These are phyloP conservation scores for Rhinocladiella mackenziei DNA, from an alignment of 2,329 filamentous ascomycete species.

Conservation along the genomic window DNA sequence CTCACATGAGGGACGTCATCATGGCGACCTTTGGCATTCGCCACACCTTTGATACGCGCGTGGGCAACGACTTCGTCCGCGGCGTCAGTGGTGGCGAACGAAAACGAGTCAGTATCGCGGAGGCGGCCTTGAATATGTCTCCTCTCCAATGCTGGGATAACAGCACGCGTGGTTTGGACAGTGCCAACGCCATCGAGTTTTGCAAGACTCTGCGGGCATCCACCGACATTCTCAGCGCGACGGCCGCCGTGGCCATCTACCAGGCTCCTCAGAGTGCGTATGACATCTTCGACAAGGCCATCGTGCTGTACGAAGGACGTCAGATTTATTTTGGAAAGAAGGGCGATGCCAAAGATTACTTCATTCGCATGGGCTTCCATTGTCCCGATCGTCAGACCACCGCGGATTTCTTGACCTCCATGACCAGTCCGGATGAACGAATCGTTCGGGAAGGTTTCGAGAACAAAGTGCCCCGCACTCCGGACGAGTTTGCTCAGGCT, in stretches of 20 bases:
- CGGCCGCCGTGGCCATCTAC: constrained; percentile 58
- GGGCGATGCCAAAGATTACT: constrained; percentile 58
- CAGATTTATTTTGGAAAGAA: constrained; percentile 73
- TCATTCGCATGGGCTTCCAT: constrained; percentile 65
- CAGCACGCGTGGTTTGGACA: constrained; percentile 51
- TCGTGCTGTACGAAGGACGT: constrained; percentile 70
- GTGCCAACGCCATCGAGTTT: constrained; percentile 57
- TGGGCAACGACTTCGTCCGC: constrained; percentile 56
- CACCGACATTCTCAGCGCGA: constrained; percentile 48
- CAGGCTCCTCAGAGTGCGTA: constrained; percentile 50
- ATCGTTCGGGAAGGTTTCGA: constrained; percentile 58
- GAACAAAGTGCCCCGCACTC: constrained; percentile 59
- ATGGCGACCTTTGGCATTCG: constrained; percentile 51
- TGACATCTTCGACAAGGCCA: constrained; percentile 68
- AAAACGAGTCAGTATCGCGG: constrained; percentile 60
- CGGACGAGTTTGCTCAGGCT: constrained; percentile 61
- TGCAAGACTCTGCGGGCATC: constrained; percentile 50
- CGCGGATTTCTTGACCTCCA: constrained; percentile 66
- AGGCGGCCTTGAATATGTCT: constrained; percentile 46
- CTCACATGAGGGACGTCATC: constrained; percentile 44
- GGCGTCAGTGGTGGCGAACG: constrained; percentile 60
- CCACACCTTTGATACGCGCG: constrained; percentile 47
- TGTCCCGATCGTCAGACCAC: constrained; percentile 67
- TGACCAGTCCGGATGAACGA: constrained; percentile 63
- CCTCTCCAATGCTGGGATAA: constrained; percentile 47